Percentiles rank a stretch among this genome's conserved stretches.
phyloP scores from a whole-genome alignment of 805 yeast genomes.

The Suhomyces canberraensis region DNA sequence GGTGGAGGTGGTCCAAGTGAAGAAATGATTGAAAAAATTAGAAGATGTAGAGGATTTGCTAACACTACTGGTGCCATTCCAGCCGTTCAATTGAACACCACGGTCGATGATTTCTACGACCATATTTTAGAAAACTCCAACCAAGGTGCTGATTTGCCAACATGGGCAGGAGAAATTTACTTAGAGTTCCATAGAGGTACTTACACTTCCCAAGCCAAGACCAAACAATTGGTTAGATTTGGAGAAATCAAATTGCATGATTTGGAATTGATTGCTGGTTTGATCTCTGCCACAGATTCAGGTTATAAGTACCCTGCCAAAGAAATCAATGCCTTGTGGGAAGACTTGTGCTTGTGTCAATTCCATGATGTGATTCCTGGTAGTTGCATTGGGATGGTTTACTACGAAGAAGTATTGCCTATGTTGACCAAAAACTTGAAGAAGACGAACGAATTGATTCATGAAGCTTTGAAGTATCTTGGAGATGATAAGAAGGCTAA shows the following conservation, averaged over 20 bases:
- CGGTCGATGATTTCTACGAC: conserved; percentile 79
- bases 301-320: conserved; percentile 69
- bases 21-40: conserved; percentile 87
- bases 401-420: conserved; percentile 75
- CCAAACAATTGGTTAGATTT: conserved; percentile 74
- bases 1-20: conserved; percentile 99
- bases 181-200: conserved; percentile 97
- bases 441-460: conserved; percentile 50
- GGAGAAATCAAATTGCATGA: conserved; percentile 79
- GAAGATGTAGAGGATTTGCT: conserved; percentile 86
- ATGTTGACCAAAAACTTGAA: conserved; percentile 60
- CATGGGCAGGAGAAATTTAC: conserved; percentile 93
- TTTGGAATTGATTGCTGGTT: conserved; percentile 77
- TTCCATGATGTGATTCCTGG: conserved; percentile 99
- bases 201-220: conserved; percentile 88
- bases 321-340: conserved; percentile 76
- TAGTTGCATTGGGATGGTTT: conserved; percentile 90
- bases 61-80: conserved; percentile 82
- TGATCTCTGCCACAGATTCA: conserved; percentile 56
- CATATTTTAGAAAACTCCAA: conserved; percentile 59
- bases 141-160: conserved; percentile 65
- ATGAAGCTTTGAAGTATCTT: conserved; percentile 39
- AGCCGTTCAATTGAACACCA: conserved; percentile 69
- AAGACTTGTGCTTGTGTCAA: conserved; percentile 82
- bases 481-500: not conserved